These are phyloP conservation scores for Calocera viscosa DNA, from an alignment of 768 basidiomycete species.

Conservation along the genomic window DNA sequence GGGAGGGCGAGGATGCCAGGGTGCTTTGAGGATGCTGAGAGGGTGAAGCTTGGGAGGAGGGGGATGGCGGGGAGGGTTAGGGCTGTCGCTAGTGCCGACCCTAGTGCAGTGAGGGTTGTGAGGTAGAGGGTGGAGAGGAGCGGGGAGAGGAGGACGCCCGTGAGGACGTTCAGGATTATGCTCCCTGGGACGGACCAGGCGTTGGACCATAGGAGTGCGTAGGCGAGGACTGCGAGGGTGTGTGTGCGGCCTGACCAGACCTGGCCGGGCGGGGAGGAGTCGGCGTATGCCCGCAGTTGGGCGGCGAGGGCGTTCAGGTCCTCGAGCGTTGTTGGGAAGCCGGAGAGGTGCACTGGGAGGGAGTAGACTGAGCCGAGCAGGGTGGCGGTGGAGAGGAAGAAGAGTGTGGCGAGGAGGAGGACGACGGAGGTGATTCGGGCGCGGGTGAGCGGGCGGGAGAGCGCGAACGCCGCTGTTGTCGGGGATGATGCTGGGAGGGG, in stretches of 20 bases:
- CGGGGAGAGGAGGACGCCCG: conserved; percentile 76
- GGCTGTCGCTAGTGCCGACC: conserved; percentile 68
- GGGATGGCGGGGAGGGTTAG: conserved; percentile 77
- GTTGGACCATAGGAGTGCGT: conserved; percentile 88
- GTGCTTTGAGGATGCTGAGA: conserved; percentile 35
- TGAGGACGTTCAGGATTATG: conserved; percentile 86
- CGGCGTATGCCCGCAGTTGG: conserved; percentile 66
- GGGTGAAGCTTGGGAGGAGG: conserved; percentile 66
- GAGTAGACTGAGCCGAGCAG: conserved; percentile 14
- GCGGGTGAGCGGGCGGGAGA: neutral
- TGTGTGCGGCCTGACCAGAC: conserved; percentile 43
- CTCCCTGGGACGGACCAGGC: conserved; percentile 95
- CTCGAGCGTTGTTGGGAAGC: conserved; percentile 62
- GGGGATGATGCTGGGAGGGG: conserved; percentile 50
- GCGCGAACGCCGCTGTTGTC: conserved; percentile 31
- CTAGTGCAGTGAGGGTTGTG: conserved; percentile 73
- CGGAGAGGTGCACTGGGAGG: conserved; percentile 16
- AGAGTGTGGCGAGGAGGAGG: neutral
- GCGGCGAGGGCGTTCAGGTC: conserved; percentile 65
- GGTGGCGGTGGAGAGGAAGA: conserved; percentile 11
- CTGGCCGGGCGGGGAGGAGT: conserved; percentile 39
- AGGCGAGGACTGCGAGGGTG: conserved; percentile 67
- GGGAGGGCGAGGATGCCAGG: conserved; percentile 49
- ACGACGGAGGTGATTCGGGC: neutral
- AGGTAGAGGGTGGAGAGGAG: conserved; percentile 67